These are phyloP conservation scores for Aspergillus sclerotioniger DNA, from an alignment of 495 filamentous ascomycete species.

Conservation along the genomic window DNA sequence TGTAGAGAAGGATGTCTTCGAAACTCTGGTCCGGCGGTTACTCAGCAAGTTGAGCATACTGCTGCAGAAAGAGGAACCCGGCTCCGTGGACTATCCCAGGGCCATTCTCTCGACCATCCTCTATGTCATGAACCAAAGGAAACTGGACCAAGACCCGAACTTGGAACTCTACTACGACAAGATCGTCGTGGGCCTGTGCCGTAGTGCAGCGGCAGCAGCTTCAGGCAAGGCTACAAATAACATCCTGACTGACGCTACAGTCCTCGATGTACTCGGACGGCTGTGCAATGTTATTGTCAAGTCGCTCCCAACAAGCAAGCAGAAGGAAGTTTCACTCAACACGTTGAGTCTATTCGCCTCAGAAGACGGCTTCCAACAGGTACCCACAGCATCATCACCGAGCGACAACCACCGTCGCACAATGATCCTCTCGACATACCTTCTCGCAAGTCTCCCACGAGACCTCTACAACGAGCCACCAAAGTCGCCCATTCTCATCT, in stretches of 20 bases:
- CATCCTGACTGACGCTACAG: conserved; percentile 52
- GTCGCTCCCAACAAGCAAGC: conserved; percentile 50
- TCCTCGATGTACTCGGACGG: conserved; percentile 62
- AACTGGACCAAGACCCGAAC: conserved; percentile 47
- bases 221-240: conserved; percentile 36
- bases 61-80: conserved; percentile 51
- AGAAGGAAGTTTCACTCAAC: conserved; percentile 53
- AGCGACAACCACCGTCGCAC: conserved; percentile 42
- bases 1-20: conserved; percentile 62
- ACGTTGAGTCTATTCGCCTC: conserved; percentile 56
- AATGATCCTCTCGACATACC: conserved; percentile 60
- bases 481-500: conserved; percentile 37
- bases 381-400: conserved; percentile 38
- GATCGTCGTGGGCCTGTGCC: conserved; percentile 53
- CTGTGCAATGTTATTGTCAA: conserved; percentile 61
- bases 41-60: conserved; percentile 63
- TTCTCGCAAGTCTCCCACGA: conserved; percentile 57
- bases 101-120: conserved; percentile 64
- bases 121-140: conserved; percentile 59
- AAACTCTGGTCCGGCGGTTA: conserved; percentile 65
- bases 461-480: conserved; percentile 32
- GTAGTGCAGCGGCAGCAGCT: conserved; percentile 42
- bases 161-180: conserved; percentile 59
- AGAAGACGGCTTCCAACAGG: conserved; percentile 32
- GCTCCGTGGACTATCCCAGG: conserved; percentile 51